Evolutionary conservation across 148 eudicot species (phyloP).

Genomic region (Nyssa sinensis): DNA sequence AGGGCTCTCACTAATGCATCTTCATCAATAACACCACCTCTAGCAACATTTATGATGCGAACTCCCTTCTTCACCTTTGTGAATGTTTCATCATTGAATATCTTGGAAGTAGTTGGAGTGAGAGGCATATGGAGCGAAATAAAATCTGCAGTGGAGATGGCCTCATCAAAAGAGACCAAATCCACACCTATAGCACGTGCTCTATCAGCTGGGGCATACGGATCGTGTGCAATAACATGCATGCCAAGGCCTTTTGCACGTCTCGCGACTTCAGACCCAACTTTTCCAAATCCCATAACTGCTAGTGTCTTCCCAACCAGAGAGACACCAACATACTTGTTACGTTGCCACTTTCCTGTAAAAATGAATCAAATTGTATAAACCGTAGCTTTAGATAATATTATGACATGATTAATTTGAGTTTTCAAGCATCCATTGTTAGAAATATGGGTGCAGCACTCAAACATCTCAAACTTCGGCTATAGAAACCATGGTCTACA

Average conservation of each 20-base stretch:
- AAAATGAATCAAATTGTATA: background rate
- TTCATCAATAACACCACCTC: conserved; percentile 84
- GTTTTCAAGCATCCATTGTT: background rate
- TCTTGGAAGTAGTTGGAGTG: conserved; percentile 56
- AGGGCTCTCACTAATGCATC: conserved; percentile 81
- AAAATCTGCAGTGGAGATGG: conserved; percentile 59
- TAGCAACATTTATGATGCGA: conserved; percentile 66
- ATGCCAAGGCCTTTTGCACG: conserved; percentile 83
- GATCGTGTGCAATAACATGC: conserved; percentile 74
- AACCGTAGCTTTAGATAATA: background rate
- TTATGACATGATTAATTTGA: background rate
- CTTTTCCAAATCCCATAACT: conserved; percentile 81
- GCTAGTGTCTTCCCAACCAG: conserved; percentile 76
- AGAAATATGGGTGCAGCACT: no score
- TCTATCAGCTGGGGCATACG: conserved; percentile 77
- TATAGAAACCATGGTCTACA: background rate
- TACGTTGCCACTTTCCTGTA: conserved; percentile 71
- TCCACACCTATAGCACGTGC: conserved; percentile 78
- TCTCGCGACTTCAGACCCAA: conserved; percentile 78
- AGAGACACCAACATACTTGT: conserved; percentile 76
- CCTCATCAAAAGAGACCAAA: conserved; percentile 63
- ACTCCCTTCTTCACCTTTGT: conserved; percentile 78
- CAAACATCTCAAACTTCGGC: no score
- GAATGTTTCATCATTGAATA: conserved; percentile 64
- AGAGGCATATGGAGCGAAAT: conserved; percentile 87